Evolutionary conservation across 1,284 basidiomycete genomes (phyloP), one percentile per base, ranked within the genome.

Genomic region (Sphaerobolus stellatus): DNA sequence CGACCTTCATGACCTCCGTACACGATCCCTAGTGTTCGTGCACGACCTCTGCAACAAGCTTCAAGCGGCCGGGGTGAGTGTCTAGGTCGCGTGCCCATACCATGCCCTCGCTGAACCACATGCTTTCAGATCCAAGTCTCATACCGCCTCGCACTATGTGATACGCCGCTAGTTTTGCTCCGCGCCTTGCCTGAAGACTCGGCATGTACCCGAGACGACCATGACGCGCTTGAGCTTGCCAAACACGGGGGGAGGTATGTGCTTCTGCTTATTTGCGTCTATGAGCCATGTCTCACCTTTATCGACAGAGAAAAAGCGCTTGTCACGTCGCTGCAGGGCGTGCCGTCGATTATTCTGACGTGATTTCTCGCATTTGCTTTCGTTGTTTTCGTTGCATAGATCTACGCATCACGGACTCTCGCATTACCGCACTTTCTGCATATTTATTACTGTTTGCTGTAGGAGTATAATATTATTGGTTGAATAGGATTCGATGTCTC

Each of bases 1-100:
- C 68, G 79, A 90, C 73, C 73, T 89, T 62, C 72, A 85, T 61
- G 77, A 88, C 63, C 67, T 88, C 60, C 75, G 82, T 38, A 77
- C 82, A 40, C 79, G 82, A 46, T 80, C 81, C 38, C 73, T 88
- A n/a, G 60, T 79, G 28, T 83, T 87, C 67, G 76, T 88, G 36
- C 86, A 88, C 62, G 76, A 82, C 58, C 71, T 88, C 34, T 66
- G 86, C 40, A 77, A 80, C 58, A 75, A 77, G 4, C 75, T 89
- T 51, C 79, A 81, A 44, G 74, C 80, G 7, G 77, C 77, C 55
- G 86, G 84, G 60, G 86, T 89, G 64, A 59, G 80, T 66, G 49
- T 54, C 31, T 38, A 34, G 48, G 45, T 9, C 54, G 34, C 31
- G 24, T 47, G n/a, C 56, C 40, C 48, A 48, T 50, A 47, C 16